phyloP scores from a whole-genome alignment of 73 alveolate species.

The Paramecium tetraurelia region DNA sequence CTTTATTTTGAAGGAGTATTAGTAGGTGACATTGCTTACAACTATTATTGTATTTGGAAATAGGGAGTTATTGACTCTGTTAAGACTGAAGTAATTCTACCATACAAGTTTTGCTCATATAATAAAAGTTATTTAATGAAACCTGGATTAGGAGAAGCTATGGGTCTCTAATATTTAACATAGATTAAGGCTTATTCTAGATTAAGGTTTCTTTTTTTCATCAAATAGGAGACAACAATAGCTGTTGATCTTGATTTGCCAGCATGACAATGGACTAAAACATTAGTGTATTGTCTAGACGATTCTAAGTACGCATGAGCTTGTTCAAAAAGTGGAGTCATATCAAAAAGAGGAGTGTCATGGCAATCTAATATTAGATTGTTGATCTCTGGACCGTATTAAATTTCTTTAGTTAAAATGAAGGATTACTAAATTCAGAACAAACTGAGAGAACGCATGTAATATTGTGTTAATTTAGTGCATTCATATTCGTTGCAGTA shows the following conservation, averaged over 20 bases:
- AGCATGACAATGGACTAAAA: constrained; percentile 26
- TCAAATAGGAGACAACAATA: background rate
- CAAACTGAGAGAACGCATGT: background rate
- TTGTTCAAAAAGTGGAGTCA: background rate
- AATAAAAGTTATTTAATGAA: background rate
- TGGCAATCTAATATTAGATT: background rate
- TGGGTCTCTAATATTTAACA: background rate
- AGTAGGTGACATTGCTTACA: background rate
- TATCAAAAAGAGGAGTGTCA: background rate
- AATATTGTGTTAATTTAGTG: background rate
- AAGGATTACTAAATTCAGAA: background rate
- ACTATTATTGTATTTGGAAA: background rate
- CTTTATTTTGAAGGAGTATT: background rate
- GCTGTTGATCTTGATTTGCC: constrained; percentile 17
- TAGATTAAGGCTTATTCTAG: constrained; percentile 9
- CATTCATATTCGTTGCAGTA: background rate
- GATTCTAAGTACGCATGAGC: background rate
- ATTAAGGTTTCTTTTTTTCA: constrained; percentile 12
- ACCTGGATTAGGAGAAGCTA: constrained; percentile 3
- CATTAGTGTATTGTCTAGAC: background rate
- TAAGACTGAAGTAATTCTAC: background rate
- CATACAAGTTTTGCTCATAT: background rate
- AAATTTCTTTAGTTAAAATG: background rate
- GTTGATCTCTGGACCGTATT: background rate
- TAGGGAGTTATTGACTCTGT: background rate